phyloP scores from a whole-genome alignment of 257 asterid species.

The Linderniella brevidens region DNA sequence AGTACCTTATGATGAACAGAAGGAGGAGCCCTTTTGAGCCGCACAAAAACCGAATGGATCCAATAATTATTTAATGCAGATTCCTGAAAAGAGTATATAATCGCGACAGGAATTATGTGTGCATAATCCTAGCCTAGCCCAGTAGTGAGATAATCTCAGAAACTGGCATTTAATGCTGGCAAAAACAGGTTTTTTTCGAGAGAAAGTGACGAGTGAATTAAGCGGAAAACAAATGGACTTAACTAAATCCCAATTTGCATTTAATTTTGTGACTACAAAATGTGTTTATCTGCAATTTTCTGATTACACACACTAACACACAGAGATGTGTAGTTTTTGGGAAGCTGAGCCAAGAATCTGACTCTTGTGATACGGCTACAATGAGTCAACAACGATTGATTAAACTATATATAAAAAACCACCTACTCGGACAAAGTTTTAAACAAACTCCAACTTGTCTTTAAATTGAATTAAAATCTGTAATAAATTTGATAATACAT shows the following conservation, averaged over 20 bases:
- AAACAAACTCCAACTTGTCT: too few species aligned
- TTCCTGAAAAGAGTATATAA: neutral
- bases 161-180: constrained; percentile 40
- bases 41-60: constrained; percentile 1
- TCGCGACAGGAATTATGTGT: too few species aligned
- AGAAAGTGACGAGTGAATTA: constrained; percentile 26
- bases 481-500: too few species aligned
- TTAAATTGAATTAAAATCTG: too few species aligned
- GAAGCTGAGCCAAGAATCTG: constrained; percentile 16
- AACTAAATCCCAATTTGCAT: constrained; percentile 33
- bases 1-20: too few species aligned
- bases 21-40: too few species aligned
- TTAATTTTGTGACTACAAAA: constrained; percentile 19
- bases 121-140: constrained; percentile 2
- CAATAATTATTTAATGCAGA: constrained; percentile 8
- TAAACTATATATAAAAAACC: too few species aligned
- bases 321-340: constrained; percentile 8
- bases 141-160: constrained; percentile 11
- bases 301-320: constrained; percentile 9
- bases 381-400: too few species aligned
- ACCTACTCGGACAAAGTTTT: too few species aligned
- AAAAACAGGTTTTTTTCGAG: constrained; percentile 21
- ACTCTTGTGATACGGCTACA: constrained; percentile 11
- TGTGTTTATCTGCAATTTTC: constrained; percentile 9
- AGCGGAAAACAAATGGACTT: constrained; percentile 16